These are phyloP conservation scores for Fusarium sp. DNA, from an alignment of 2,329 filamentous ascomycete species.

Conservation along the genomic window DNA sequence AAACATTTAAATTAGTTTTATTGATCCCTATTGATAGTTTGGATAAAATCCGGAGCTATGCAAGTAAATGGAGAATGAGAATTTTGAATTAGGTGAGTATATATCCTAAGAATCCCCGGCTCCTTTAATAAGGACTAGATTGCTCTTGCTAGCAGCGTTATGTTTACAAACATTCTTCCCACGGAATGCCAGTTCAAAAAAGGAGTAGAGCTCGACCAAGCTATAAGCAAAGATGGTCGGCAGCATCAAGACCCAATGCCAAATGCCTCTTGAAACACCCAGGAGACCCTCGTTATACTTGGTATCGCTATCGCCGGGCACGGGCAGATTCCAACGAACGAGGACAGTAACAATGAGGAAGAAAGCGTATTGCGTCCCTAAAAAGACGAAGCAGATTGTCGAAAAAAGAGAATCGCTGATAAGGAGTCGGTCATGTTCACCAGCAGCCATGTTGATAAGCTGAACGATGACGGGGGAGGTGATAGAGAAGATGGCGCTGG, in stretches of 20 bases:
- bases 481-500: slow-evolving; percentile 31
- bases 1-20: background rate
- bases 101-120: background rate
- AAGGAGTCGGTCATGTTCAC: slow-evolving; percentile 15
- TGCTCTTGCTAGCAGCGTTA: slow-evolving; percentile 30
- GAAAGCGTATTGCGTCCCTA: slow-evolving; percentile 26
- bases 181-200: slow-evolving; percentile 34
- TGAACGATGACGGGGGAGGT: slow-evolving; percentile 26
- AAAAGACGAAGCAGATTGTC: slow-evolving; percentile 23
- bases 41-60: no score
- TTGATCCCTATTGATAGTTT: no score
- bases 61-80: no score
- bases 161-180: slow-evolving; percentile 34
- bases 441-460: slow-evolving; percentile 16
- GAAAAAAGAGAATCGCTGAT: slow-evolving; percentile 18
- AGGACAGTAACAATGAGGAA: slow-evolving; percentile 17
- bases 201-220: slow-evolving; percentile 35
- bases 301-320: background rate
- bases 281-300: slow-evolving; percentile 14
- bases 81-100: no score
- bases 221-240: slow-evolving; percentile 35
- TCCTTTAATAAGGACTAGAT: slow-evolving; percentile 7
- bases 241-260: slow-evolving; percentile 34
- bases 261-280: slow-evolving; percentile 16
- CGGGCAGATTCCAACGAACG: slow-evolving; percentile 25